Base-by-base conservation (phyloP, 2,329 filamentous ascomycete species). In the Trichoderma guizhouense region DNA sequence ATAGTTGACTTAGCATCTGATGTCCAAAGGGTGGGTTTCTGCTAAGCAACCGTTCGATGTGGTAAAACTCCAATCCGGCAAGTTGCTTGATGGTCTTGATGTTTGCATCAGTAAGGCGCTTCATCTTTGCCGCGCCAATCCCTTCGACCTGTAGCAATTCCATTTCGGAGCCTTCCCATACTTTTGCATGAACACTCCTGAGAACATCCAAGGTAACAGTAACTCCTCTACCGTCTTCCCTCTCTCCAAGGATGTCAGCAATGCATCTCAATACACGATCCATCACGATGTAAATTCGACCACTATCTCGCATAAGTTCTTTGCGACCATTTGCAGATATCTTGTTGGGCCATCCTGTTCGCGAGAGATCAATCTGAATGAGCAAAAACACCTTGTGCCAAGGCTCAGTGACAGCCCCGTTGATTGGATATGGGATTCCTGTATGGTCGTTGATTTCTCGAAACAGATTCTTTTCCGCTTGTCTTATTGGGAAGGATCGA, bases 1-100 rank as follows among this genome's bases (percentile, higher is more conserved):
- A 87, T 11, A 96, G 81, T 24, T 85, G 84, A 14, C 89, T 88
- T 15, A 92, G 82, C 55, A 97, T 78, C 55, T 91, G 91, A 58
- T 88, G 86, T 0, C 95, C 96, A 78, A 92, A 97, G 0, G 95
- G 94, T 0, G 94, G 93, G 75, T 97, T 94, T 69, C 92, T 91
- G 74, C 90, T 91, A 61, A 97, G 80, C 28, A 94, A 82, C 62
- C 90, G 87, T 76, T 98, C 95, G 66, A 99, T 93, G 30, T 89
- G 87, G 68, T 90, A 87, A 30, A 91, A 85, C 43, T 95, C 91
- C 15, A 89, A 86, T 7, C 80, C 82, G 18, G 91, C 88, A 14
- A 99, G 83, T n/a, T 89, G 87, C 55, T 91, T 88, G 7, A 98
- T 89, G 6, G 85, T 92, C 32, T 84, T 89, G 69, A 98, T 88